Percentiles rank a stretch among this genome's conserved stretches.
Evolutionary conservation across 805 yeast species (phyloP).

Genomic region (Candida chilensis): DNA sequence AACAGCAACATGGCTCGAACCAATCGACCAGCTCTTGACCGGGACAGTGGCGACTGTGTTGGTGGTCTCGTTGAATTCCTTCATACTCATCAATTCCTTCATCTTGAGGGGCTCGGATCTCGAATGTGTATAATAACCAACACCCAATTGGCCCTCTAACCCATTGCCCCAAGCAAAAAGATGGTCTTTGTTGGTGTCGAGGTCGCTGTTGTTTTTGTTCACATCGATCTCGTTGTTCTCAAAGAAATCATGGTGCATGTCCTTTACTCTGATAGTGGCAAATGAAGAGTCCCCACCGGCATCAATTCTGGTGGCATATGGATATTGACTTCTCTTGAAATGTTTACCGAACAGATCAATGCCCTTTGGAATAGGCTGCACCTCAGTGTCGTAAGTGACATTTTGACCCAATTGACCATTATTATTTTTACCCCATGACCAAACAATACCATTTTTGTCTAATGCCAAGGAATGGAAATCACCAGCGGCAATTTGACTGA

Average conservation of each 20-base stretch:
- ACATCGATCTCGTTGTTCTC: conserved; percentile 11
- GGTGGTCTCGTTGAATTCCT: conserved; percentile 44
- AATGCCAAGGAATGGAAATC: conserved; percentile 60
- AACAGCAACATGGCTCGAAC: conserved; percentile 57
- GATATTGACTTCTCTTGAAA: conserved; percentile 29
- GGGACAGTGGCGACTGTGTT: conserved; percentile 32
- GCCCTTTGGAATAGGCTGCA: conserved; percentile 60
- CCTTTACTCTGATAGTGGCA: conserved; percentile 14
- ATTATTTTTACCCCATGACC: conserved; percentile 80
- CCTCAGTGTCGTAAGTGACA: conserved; percentile 56
- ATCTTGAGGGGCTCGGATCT: conserved; percentile 59
- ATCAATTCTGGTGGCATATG: conserved; percentile 41
- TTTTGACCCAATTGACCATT: conserved; percentile 80
- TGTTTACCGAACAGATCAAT: conserved; percentile 30
- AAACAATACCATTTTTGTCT: conserved; percentile 61
- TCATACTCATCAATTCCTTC: conserved; percentile 32
- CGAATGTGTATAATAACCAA: conserved; percentile 66
- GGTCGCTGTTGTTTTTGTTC: conserved; percentile 8
- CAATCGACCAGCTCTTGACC: conserved; percentile 46
- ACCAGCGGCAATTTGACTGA: conserved; percentile 65
- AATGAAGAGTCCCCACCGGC: conserved; percentile 67
- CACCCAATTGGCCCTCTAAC: conserved; percentile 77
- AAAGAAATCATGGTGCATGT: conserved; percentile 9
- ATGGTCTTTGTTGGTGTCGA: conserved; percentile 12
- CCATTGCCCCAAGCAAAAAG: conserved; percentile 77